Evolutionary conservation across 768 basidiomycete species (phyloP), one percentile per base, ranked within the genome.

Genomic region (Phylloporus rhodoxanthus): DNA sequence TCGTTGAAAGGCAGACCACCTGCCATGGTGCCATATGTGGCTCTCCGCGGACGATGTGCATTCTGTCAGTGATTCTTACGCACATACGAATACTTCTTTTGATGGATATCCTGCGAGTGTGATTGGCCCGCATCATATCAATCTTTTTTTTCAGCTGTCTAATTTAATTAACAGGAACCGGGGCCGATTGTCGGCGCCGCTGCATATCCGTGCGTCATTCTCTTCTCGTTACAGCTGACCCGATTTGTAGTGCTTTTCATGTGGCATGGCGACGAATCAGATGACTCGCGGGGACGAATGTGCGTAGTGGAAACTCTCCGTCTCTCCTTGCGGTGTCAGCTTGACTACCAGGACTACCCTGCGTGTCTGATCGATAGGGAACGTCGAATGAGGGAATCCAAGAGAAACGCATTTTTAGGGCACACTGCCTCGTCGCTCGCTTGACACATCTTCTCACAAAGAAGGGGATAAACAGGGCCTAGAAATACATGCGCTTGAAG

Each of bases 381-480:
- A 21, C 8, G 29, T 44, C 41, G 17, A 34, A 60, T 52, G 51
- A 32, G 50, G 53, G 43, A 59, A 51, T 43, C 47, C 56, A 55
- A 55, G 62, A 59, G n/a, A 54, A 54, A 28, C 17, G 20, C 55
- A 61, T 54, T 59, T 55, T 55, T 64, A 58, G 51, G 28, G 25
- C 48, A 52, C 63, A 66, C 65, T 30, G 65, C 62, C 60, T 43
- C 11, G 21, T 48, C 49, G 33, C 41, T 48, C 34, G 43, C 43
- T 45, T 54, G 34, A 39, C 37, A 23, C 40, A 42, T 43, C 30
- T 53, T 65, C 50, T 48, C 61, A 51, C 47, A 48, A 42, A 3
- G 41, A 47, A 48, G 55, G 54, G 52, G 53, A 65, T 59, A 59
- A 50, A 32, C 30, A 50, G 55, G 55, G 26, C 20, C 17, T 43